Base-by-base conservation (phyloP, 768 basidiomycete species). In the Xerocomus spinulosus region DNA sequence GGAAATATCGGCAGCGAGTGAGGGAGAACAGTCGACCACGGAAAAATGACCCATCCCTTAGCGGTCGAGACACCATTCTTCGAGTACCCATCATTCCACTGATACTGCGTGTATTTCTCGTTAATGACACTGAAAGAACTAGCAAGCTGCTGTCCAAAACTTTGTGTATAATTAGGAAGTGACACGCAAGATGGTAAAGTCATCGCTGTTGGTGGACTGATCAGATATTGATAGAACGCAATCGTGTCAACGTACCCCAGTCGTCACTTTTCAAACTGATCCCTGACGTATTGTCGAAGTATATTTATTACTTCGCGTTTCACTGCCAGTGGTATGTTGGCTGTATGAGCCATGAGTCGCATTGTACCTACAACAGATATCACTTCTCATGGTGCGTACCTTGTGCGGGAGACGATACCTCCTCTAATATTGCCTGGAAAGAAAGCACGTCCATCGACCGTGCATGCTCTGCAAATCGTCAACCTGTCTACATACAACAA, bases 1-100 rank as follows among this genome's bases (percentile, higher is more conserved):
- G 37, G 67, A 67, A 40, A 47, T 60, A 44, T 47, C 43, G 13
- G 25, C 50, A 43, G 42, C 46, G n/a, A 23, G 48, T 12, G 49
- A 56, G 29, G 42, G 40, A 36, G 34, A 25, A 26, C 28, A 42
- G 35, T 33, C 42, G 9, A 36, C 33, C 13, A 30, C 33, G 5
- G 26, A 49, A 36, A 44, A 38, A 13, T 9, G n/a, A 28, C n/a
- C 28, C 23, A 17, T 15, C 5, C 10, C 33, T 23, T n/a, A 44
- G 37, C 39, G 48, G 14, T 44, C 24, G 43, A 29, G 49, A 14
- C 26, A 12, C 15, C 12, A 15, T 36, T 26, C 25, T 21, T 28
- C 21, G 20, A 21, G 23, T 30, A 39, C 26, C 39, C 42, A 3
- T 39, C 17, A 18, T 23, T 35, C 15, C 42, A 17, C 38, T 44